These are phyloP conservation scores for Coemansia sp. DNA, from an alignment of 192 early-diverging fungal species.

Conservation along the genomic window DNA sequence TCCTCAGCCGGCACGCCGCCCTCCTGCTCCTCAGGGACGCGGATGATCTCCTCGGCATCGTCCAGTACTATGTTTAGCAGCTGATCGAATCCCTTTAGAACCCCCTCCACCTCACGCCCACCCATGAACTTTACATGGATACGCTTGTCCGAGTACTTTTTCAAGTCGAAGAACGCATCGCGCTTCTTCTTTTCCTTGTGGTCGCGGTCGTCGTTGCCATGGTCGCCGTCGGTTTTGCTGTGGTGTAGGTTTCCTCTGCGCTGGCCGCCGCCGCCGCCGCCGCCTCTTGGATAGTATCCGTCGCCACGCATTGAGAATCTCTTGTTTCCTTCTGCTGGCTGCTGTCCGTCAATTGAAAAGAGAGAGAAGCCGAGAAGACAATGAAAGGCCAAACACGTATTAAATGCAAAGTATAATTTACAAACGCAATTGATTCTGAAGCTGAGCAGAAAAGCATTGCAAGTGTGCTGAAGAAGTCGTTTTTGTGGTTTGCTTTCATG, in stretches of 20 bases:
- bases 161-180: constrained; percentile 90
- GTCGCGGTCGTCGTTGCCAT: constrained; percentile 47
- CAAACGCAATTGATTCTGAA: no score
- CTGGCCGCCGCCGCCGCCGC: constrained; percentile 59
- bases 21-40: constrained; percentile 46
- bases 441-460: no score
- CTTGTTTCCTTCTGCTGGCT: background rate
- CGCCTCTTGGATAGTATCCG: constrained; percentile 54
- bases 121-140: constrained; percentile 92
- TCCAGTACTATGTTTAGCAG: constrained; percentile 94
- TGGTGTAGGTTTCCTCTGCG: constrained; percentile 54
- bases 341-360: background rate
- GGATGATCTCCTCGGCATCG: constrained; percentile 79
- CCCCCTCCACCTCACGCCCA: constrained; percentile 89
- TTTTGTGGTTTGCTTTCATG: no score
- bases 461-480: no score
- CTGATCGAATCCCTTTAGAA: constrained; percentile 90
- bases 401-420: no score
- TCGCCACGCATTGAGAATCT: constrained; percentile 46
- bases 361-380: background rate
- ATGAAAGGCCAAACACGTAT: no score
- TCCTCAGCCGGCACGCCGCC: constrained; percentile 18
- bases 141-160: constrained; percentile 90
- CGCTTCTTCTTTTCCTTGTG: constrained; percentile 68
- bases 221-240: background rate